A percentile compares a stretch with the other conserved stretches of the same genome.
phyloP scores from a whole-genome alignment of 2,329 filamentous ascomycete genomes.

The Trichoderma sp. region DNA sequence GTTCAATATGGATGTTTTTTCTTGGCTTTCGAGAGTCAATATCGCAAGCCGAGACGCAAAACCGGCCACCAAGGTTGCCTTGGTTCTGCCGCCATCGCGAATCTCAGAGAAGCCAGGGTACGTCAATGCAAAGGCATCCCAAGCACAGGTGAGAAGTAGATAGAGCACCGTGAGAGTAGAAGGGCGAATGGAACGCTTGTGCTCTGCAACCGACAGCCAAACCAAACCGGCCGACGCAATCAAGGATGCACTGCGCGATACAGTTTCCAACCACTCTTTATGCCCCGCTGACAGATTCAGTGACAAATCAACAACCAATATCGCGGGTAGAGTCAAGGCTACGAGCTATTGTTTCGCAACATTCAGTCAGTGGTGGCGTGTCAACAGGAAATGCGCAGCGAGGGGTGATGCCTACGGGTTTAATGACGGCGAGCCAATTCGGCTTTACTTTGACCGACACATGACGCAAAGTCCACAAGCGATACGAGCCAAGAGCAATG shows the following conservation, averaged over 20 bases:
- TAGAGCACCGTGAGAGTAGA: slow-evolving; percentile 1
- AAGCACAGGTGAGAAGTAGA: neutral
- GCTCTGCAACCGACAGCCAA: slow-evolving; percentile 2
- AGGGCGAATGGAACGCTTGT: slow-evolving; percentile 13
- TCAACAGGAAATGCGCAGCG: neutral
- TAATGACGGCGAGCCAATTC: slow-evolving; percentile 1
- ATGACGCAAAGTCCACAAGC: slow-evolving; percentile 3
- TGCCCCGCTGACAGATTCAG: neutral
- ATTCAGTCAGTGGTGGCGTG: neutral
- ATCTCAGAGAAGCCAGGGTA: neutral
- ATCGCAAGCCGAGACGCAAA: neutral
- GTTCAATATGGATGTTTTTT: neutral
- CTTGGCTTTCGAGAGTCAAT: neutral
- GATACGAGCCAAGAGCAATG: neutral
- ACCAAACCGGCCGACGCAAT: neutral
- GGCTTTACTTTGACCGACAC: slow-evolving; percentile 4
- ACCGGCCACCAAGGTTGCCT: neutral
- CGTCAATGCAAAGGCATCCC: neutral
- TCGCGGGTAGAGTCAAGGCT: neutral
- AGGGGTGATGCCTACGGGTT: neutral
- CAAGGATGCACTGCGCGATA: neutral
- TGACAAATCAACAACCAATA: neutral
- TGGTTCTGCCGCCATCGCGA: neutral
- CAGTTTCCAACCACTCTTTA: neutral
- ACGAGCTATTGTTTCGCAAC: neutral